A percentile compares a stretch with the other conserved stretches of the same genome.
These are phyloP conservation scores for Phylloporus scabripes DNA, from an alignment of 768 basidiomycete genomes.

Conservation along the genomic window DNA sequence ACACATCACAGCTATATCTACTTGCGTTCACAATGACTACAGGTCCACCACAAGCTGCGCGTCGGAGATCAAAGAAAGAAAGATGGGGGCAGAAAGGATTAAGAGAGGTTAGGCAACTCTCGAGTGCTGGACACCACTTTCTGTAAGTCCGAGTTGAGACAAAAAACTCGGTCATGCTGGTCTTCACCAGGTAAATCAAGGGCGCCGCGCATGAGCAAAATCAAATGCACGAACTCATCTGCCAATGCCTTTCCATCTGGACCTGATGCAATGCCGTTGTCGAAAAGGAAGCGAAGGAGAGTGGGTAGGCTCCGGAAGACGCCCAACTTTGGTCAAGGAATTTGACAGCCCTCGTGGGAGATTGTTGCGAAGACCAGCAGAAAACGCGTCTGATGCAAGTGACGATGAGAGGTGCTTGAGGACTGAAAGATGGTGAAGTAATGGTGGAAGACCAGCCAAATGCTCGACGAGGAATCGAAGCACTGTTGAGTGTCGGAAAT, in stretches of 20 bases:
- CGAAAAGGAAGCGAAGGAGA: not conserved
- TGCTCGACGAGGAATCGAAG: not conserved
- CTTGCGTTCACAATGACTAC: not conserved
- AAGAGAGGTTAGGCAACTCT: not conserved
- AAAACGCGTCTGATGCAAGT: not conserved
- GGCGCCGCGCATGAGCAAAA: not conserved
- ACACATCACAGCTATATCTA: not conserved
- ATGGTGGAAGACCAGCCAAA: not conserved
- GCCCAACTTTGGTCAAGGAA: not conserved
- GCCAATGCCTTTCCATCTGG: not conserved
- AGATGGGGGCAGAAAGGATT: not conserved
- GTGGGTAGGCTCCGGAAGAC: not conserved
- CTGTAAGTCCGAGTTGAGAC: not conserved
- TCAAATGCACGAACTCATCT: not conserved
- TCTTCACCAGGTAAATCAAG: not conserved
- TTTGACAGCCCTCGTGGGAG: not conserved
- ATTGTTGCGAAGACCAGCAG: not conserved
- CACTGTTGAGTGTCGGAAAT: not conserved
- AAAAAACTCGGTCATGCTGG: not conserved
- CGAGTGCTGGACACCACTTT: not conserved
- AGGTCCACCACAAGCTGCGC: not conserved
- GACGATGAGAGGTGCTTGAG: not conserved
- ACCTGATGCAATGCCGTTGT: not conserved
- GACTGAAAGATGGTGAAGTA: not conserved
- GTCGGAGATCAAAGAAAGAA: not conserved